Conservation (phyloP, 352 stramenopile genomes). For the Phytophthora cryptogea region DNA sequence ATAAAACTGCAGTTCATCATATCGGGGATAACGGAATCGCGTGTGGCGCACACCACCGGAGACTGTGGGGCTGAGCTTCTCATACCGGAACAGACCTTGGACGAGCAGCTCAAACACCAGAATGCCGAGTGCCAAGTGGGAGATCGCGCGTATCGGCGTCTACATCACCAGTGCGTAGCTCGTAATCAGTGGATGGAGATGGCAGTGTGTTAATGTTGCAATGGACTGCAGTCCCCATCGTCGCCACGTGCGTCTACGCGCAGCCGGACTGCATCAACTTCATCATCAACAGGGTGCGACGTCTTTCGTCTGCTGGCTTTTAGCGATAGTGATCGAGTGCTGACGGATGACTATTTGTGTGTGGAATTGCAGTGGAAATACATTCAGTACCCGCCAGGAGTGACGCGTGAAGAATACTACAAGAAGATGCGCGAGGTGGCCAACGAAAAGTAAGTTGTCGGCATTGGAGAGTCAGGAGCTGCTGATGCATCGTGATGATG, state of each 20-base stretch:
- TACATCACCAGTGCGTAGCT: constrained; percentile 67
- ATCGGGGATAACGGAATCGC: constrained; percentile 18
- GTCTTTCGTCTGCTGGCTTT: not conserved
- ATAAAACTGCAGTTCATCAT: constrained; percentile 21
- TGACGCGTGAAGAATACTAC: constrained; percentile 79
- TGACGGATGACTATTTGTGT: constrained; percentile 4
- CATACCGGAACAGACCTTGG: constrained; percentile 24
- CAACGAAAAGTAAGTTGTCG: constrained; percentile 44
- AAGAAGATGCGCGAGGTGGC: constrained; percentile 77
- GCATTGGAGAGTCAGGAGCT: not conserved
- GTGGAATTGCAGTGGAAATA: constrained; percentile 70
- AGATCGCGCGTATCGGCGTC: constrained; percentile 69
- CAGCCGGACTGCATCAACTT: constrained; percentile 86
- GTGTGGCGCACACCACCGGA: not conserved
- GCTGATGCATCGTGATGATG: not conserved
- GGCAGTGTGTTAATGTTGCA: not conserved
- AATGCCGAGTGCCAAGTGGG: constrained; percentile 72
- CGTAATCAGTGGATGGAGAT: not conserved
- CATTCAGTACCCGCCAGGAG: constrained; percentile 78
- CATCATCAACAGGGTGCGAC: constrained; percentile 66
- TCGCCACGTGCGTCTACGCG: constrained; percentile 84
- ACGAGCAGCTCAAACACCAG: constrained; percentile 9
- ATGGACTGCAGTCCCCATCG: constrained; percentile 58
- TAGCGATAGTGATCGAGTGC: not conserved
- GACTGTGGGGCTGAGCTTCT: not conserved